Evolutionary conservation across 495 filamentous ascomycete genomes (phyloP), one percentile per base, ranked within the genome.

Genomic region (Pyronema domesticum): DNA sequence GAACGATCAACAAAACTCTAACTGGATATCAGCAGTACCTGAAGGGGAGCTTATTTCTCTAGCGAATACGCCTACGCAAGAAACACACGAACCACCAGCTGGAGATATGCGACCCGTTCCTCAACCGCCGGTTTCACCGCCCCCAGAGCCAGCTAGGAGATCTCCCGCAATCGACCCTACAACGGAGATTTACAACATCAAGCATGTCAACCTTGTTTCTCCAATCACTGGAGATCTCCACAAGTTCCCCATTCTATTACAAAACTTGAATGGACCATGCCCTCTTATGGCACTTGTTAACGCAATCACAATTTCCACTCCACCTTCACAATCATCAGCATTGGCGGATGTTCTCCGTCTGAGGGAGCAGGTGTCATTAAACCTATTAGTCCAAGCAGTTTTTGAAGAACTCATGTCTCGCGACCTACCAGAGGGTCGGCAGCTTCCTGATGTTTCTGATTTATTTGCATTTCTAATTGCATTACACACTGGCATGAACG

Each of bases 401-500:
- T 85, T 95, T 59, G 89, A 96, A 54, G 88, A 95, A 60, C 74
- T 95, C 33, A 89, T 87, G 69, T 86, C 85, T 18, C 73, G 67
- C 53, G 73, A 63, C 23, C 61, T 68, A 34, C 51, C 71, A 34
- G 66, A 72, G 19, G 67, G 63, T 6, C 57, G 60, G 13, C 69
- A 74, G 34, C 72, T 95, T 42, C 88, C 89, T 0, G 91, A 98
- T 61, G 81, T 98, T 51, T 73, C 80, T 40, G 88, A 93, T 43
- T 73, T 98, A 0, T 89, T 93, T 64, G 70, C 74, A 14, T 96
- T 98, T 64, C 74, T 98, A 7, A 76, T 89, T 30, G 85, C 85
- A 44, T 72, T 98, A 3, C 87, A 95, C 65, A 95, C 89, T 0
- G 91, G 91, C 37, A 94, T 98, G 89, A 96, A 96, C 62, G 91